Conservation (phyloP, 805 yeast genomes). For the Monosporozyma servazzii region DNA sequence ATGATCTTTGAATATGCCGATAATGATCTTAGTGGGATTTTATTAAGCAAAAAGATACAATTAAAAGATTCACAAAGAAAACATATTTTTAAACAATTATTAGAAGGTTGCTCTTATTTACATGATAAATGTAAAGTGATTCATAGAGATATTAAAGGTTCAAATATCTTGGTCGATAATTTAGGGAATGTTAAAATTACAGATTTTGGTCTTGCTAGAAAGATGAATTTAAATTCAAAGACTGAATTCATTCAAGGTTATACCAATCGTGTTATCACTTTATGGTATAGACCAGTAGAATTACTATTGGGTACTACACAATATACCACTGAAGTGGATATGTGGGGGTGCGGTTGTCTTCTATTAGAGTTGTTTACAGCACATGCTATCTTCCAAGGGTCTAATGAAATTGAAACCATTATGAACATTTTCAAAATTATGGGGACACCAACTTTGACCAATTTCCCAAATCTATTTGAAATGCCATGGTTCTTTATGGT, state of each 20-base stretch:
- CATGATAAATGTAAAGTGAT: slow-evolving; percentile 54
- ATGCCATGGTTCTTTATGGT: slow-evolving; percentile 92
- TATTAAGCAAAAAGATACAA: slow-evolving; percentile 62
- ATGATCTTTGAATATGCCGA: slow-evolving; percentile 93
- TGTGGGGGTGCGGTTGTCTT: slow-evolving; percentile 96
- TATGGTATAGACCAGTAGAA: slow-evolving; percentile 98
- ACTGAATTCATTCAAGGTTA: slow-evolving; percentile 48
- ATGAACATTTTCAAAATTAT: slow-evolving; percentile 65
- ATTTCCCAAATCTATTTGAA: slow-evolving; percentile 71
- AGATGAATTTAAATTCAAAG: slow-evolving; percentile 46
- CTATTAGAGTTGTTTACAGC: slow-evolving; percentile 71
- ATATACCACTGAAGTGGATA: slow-evolving; percentile 84
- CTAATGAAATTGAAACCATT: slow-evolving; percentile 79
- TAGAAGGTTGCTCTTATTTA: slow-evolving; percentile 60
- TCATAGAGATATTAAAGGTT: slow-evolving; percentile 77
- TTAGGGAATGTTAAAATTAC: slow-evolving; percentile 61
- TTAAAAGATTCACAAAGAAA: slow-evolving; percentile 59
- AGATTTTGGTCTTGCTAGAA: slow-evolving; percentile 75
- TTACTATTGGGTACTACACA: slow-evolving; percentile 81
- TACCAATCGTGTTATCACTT: slow-evolving; percentile 89
- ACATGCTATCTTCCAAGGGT: slow-evolving; percentile 75
- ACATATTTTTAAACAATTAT: slow-evolving; percentile 53
- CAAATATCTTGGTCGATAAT: slow-evolving; percentile 59
- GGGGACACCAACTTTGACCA: slow-evolving; percentile 72
- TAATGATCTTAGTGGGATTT: slow-evolving; percentile 83